Base-by-base conservation (phyloP, 805 yeast genomes). In the Millerago galiae region DNA sequence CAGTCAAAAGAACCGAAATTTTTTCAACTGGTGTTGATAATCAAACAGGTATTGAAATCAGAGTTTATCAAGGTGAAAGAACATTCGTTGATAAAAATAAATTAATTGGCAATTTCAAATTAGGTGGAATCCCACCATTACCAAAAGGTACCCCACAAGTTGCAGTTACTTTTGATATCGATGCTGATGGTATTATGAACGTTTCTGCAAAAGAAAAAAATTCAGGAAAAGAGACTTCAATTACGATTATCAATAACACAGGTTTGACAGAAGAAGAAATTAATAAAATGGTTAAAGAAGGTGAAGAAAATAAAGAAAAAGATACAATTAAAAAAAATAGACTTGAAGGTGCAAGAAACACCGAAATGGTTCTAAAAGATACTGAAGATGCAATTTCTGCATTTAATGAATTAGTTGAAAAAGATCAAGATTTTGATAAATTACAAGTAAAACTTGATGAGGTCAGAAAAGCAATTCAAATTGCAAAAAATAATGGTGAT, bases 11-110 rank as follows among this genome's bases (percentile, higher is more conserved):
- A 56, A 81, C 85, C 17, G 89, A 81, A 58, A 66, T 77, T 6
- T 84, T 81, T 61, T 81, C 89, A 13, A 84, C 95, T 3, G 90
- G 88, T 35, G 88, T 85, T 16, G 93, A 84, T 64, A 83, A 84
- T 42, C 95, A 84, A 60, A 85, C 89, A 2, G 89, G 89, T 29
- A 93, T 84, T 28, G 86, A 83, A 49, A 77, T 84, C 42, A 77
- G 82, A 58, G 87, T 83, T 1, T 84, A 67, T 56, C 93, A 85
- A 66, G 95, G 95, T 51, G 95, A 85, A 62, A 70, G 93, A 59
- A 76, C 87, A 0, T 67, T 84, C 47, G 90, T 86, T 8, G 77
- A 78, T 60, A 89, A 83, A 56, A 85, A 85, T 66, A 83, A 81
- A 59, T 53, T 81, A 54, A 81, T 85, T 53, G 93, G 93, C 30